phyloP scores from a whole-genome alignment of 2,329 filamentous ascomycete species.

The Aspergillus arachidicola region DNA sequence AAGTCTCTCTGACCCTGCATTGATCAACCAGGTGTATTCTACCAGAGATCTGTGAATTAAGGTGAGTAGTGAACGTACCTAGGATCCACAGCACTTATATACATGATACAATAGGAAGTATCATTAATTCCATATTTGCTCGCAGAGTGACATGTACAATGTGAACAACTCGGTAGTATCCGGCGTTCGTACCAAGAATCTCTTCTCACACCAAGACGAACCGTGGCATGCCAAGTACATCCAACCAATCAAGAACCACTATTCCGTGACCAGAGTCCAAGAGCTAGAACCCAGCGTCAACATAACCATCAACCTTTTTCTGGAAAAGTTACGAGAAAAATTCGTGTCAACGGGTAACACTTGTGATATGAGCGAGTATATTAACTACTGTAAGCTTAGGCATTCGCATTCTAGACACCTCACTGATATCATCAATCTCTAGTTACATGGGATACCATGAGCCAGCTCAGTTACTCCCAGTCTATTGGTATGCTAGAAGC shows the following conservation, averaged over 20 bases:
- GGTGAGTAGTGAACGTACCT: constrained; percentile 16
- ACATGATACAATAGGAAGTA: neutral
- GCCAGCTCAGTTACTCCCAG: neutral
- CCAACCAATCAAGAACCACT: constrained; percentile 25
- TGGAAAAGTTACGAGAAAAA: constrained; percentile 24
- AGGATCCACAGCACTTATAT: neutral
- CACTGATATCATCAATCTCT: neutral
- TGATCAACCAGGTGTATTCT: constrained; percentile 75
- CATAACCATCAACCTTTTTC: constrained; percentile 28
- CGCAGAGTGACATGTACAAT: constrained; percentile 32
- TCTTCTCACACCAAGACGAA: constrained; percentile 31
- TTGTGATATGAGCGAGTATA: neutral
- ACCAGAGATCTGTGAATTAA: constrained; percentile 62
- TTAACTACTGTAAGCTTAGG: neutral
- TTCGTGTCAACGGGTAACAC: constrained; percentile 24
- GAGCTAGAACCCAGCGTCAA: constrained; percentile 30
- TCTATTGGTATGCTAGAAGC: neutral
- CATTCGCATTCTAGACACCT: too few relatives aligned
- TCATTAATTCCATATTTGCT: neutral
- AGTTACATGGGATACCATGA: neutral
- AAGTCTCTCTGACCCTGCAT: constrained; percentile 72
- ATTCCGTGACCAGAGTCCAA: constrained; percentile 29
- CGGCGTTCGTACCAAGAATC: constrained; percentile 28
- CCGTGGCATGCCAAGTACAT: constrained; percentile 30
- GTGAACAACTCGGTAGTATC: constrained; percentile 29